Percentiles rank a stretch among this genome's conserved stretches.
Evolutionary conservation across 2,329 filamentous ascomycete genomes (phyloP).

Genomic region (Fusarium stilboides): DNA sequence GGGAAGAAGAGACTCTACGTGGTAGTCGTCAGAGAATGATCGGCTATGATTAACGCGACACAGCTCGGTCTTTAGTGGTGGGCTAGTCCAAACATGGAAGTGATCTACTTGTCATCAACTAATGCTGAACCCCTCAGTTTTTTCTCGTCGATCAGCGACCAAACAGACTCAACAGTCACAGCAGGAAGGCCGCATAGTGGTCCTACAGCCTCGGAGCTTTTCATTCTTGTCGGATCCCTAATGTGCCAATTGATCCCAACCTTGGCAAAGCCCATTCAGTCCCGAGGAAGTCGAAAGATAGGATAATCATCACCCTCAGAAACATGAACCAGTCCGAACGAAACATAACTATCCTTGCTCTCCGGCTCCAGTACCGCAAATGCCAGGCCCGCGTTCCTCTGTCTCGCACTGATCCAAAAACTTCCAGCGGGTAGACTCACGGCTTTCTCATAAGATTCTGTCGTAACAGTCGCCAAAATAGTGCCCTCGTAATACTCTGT

Average conservation of each 20-base stretch:
- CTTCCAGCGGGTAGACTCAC: neutral
- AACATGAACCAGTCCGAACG: neutral
- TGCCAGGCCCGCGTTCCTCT: neutral
- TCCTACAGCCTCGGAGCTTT: no score
- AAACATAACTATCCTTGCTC: conserved; percentile 1
- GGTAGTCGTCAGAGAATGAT: neutral
- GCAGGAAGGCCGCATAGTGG: no score
- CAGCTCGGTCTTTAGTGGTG: neutral
- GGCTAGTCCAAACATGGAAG: neutral
- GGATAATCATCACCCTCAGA: conserved; percentile 2
- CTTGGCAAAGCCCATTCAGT: no score
- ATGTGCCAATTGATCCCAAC: no score
- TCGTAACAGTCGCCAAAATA: neutral
- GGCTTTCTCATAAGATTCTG: neutral
- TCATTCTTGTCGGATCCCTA: no score
- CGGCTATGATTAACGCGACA: neutral
- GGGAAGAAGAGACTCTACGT: no score
- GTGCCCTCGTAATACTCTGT: conserved; percentile 1
- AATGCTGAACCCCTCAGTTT: no score
- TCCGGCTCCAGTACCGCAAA: neutral
- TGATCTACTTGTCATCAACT: neutral
- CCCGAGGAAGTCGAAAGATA: neutral
- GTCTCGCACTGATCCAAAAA: conserved; percentile 1
- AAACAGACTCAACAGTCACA: no score
- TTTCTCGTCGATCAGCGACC: no score